These are phyloP conservation scores for Gonapodya prolifera DNA, from an alignment of 192 early-diverging fungal genomes.

Conservation along the genomic window DNA sequence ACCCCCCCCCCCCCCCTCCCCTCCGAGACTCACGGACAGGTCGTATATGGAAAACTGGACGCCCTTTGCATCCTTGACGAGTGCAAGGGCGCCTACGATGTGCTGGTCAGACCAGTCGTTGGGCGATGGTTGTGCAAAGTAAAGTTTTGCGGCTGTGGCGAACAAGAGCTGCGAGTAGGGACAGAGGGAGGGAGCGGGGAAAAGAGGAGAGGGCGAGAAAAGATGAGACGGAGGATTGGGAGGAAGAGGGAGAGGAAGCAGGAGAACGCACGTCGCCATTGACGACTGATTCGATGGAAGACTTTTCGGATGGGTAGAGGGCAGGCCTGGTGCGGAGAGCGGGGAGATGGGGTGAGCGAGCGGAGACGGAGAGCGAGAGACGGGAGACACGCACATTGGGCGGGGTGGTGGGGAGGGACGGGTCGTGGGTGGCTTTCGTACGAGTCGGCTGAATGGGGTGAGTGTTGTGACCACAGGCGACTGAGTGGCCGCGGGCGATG, in stretches of 20 bases:
- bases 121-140: constrained; percentile 54
- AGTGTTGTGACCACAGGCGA: too few species aligned
- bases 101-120: constrained; percentile 55
- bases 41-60: background rate
- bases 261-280: background rate
- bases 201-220: background rate
- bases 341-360: background rate
- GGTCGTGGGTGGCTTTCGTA: too few species aligned
- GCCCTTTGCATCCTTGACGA: constrained; percentile 36
- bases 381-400: too few species aligned
- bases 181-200: background rate
- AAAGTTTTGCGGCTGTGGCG: constrained; percentile 62
- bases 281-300: background rate
- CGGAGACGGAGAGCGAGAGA: too few species aligned
- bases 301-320: background rate
- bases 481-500: too few species aligned
- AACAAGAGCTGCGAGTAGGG: constrained; percentile 57
- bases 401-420: too few species aligned
- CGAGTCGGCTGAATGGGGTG: too few species aligned
- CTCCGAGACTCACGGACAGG: background rate
- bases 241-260: background rate
- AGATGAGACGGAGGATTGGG: background rate
- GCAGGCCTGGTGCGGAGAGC: background rate
- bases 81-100: constrained; percentile 52
- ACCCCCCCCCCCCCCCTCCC: too few species aligned